Conservation (phyloP, 108 stramenopile genomes). For the Chaetoceros muelleri region DNA sequence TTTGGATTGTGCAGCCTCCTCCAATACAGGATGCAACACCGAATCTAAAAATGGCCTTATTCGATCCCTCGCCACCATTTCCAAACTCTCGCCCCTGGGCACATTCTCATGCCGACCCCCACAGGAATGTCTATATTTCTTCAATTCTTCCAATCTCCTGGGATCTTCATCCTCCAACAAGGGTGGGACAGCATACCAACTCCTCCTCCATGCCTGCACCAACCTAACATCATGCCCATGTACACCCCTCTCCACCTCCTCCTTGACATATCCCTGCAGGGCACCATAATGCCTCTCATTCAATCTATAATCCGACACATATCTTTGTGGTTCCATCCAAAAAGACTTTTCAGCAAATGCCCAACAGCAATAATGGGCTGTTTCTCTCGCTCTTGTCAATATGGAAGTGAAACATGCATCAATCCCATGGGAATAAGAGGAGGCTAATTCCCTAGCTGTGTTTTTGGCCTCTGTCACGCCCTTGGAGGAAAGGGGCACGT, state of each 20-base stretch:
- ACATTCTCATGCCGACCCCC: constrained; percentile 32
- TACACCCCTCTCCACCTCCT: constrained; percentile 32
- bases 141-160: constrained; percentile 25
- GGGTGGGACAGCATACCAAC: constrained; percentile 46
- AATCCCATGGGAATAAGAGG: constrained; percentile 18
- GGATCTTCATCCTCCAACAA: constrained; percentile 31
- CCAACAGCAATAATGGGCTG: constrained; percentile 46
- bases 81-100: constrained; percentile 38
- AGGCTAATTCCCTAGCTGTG: constrained; percentile 21
- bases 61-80: constrained; percentile 34
- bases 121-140: constrained; percentile 22
- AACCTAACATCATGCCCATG: constrained; percentile 31
- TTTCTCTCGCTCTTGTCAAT: constrained; percentile 35
- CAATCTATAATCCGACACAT: constrained; percentile 33
- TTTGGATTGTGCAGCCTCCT: constrained; percentile 13
- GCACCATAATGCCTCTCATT: constrained; percentile 48
- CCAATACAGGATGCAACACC: constrained; percentile 24
- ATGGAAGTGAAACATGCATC: constrained; percentile 47
- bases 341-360: constrained; percentile 21
- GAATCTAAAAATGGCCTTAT: constrained; percentile 40
- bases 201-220: constrained; percentile 32
- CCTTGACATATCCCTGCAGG: constrained; percentile 33
- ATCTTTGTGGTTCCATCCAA: constrained; percentile 7
- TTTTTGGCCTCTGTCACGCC: constrained; percentile 36
- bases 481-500: constrained; percentile 35